These are phyloP conservation scores for Beta macrorhiza DNA, from an alignment of 179 eudicot genomes.

Conservation along the genomic window DNA sequence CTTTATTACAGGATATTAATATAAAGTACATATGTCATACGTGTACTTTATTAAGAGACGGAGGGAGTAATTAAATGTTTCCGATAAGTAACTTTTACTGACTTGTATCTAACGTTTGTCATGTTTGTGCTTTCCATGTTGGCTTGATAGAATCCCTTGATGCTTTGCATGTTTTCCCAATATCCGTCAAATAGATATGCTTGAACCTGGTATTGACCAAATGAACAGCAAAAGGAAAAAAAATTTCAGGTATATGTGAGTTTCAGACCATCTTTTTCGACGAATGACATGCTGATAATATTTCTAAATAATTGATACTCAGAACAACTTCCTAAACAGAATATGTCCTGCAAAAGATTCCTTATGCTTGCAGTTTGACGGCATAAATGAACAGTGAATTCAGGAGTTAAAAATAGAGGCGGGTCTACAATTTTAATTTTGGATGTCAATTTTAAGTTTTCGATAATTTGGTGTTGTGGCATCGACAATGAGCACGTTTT, in stretches of 20 bases:
- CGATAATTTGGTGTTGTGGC: no score
- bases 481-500: no score
- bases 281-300: not conserved
- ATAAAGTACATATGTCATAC: no score
- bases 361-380: not conserved
- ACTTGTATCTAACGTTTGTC: constrained; percentile 46
- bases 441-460: no score
- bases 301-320: not conserved
- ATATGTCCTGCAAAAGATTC: not conserved
- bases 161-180: constrained; percentile 78
- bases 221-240: not conserved
- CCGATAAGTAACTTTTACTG: not conserved
- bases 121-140: constrained; percentile 59
- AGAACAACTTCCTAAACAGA: not conserved
- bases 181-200: constrained; percentile 61
- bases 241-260: not conserved
- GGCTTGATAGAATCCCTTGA: constrained; percentile 58
- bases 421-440: no score
- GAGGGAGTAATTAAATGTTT: no score
- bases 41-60: no score
- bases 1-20: no score
- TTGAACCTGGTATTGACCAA: constrained; percentile 40
- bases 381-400: not conserved
- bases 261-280: not conserved
- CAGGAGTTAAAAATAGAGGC: no score